Base-by-base conservation (phyloP, 176 grass and related monocot species). In the Eragrostis curvula region DNA sequence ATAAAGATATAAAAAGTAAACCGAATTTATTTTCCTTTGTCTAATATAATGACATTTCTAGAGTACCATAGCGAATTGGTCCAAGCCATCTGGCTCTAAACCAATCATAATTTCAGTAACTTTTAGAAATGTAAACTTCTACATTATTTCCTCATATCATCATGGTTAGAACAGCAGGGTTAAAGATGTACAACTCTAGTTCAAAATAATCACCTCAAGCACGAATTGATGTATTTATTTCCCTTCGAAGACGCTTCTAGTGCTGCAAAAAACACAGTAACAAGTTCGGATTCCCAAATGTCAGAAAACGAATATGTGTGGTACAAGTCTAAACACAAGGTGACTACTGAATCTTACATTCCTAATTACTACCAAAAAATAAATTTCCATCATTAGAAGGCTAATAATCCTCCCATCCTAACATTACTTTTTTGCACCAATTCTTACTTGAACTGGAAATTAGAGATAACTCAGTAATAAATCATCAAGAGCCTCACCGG, bases 221-320 rank as follows among this genome's bases (percentile, higher is more conserved):
- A 96, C 2, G 96, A 96, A 90, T 99, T 93, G 58, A 99, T 96
- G 87, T 96, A 99, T 60, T 91, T 93, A 73, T 95, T 99, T 77
- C 96, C 93, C 80, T 91, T 98, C 0, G 90, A 91, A 91, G 96
- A 86, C 11, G 89, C 96, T 88, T 96, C 93, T 29, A 99, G 93
- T 32, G 89, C 96, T 99, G 91, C 83, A 93, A 76, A 87, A 75
- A 53, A 16, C n/a, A 82, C 6, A 65, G 13, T 63, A 50, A n/a
- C 2, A 58, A 78, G 68, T 55, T 63, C 55, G 46, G 53, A 79
- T 21, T 28, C 47, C 27, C 18, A 66, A 58, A 58, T 24, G 56
- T 9, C 9, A n/a, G 32, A 65, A 45, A 12, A 12, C 14, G n/a
- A 56, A 9, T 9, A 66, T 55, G 7, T 44, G 23, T 42, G 21